Evolutionary conservation across 179 eudicot genomes (phyloP).

Genomic region (Silene coronaria): DNA sequence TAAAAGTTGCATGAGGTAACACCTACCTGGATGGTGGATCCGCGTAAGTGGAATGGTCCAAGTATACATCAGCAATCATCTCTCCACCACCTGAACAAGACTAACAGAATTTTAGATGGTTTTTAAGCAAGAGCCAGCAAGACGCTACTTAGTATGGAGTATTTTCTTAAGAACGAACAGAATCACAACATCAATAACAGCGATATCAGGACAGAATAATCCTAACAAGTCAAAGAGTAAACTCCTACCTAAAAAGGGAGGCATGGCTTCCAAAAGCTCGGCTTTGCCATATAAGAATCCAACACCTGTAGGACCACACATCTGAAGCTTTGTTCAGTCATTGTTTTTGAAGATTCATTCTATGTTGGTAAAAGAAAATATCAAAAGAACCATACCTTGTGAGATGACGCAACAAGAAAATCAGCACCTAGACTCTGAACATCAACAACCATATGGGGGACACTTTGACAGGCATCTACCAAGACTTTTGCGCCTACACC

Average conservation of each 20-base stretch:
- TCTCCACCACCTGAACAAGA: constrained; percentile 78
- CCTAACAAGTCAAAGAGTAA: constrained; percentile 6
- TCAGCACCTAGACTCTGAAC: constrained; percentile 79
- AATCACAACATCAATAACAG: not conserved
- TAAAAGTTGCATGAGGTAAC: constrained; percentile 2
- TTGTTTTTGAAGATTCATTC: constrained; percentile 27
- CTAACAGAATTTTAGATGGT: constrained; percentile 11
- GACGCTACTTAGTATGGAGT: not conserved
- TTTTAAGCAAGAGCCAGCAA: not conserved
- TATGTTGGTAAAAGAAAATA: constrained; percentile 17
- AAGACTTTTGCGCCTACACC: constrained; percentile 82
- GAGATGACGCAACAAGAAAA: constrained; percentile 97
- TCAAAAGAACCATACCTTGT: constrained; percentile 58
- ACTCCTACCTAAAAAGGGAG: constrained; percentile 81
- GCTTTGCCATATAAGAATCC: constrained; percentile 89
- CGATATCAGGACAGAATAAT: not conserved
- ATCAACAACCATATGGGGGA: constrained; percentile 96
- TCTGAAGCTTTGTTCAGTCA: constrained; percentile 81
- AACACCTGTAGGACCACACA: constrained; percentile 99
- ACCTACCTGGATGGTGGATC: constrained; percentile 89
- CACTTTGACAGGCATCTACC: constrained; percentile 99
- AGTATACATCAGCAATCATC: constrained; percentile 90
- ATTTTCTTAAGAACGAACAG: not conserved
- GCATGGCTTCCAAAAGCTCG: constrained; percentile 71
- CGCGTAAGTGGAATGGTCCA: constrained; percentile 90